phyloP scores from a whole-genome alignment of 177 flowering plant species.

The Vitis hybrid region DNA sequence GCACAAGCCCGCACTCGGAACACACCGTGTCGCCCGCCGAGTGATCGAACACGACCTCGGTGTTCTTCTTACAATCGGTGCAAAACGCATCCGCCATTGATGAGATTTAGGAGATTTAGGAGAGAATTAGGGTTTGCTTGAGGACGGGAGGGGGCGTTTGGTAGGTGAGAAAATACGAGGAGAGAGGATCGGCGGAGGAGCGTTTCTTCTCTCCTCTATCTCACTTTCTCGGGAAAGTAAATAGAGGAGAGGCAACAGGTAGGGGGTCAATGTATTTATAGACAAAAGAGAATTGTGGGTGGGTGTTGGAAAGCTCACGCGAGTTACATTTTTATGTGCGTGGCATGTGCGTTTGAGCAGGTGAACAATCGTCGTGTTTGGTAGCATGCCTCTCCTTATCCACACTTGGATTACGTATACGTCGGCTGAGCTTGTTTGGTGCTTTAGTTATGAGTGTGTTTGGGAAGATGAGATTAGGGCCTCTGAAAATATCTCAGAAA shows the following conservation, averaged over 20 bases:
- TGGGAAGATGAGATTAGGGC: too few relatives aligned
- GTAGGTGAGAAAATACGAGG: too few relatives aligned
- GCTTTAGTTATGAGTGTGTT: too few relatives aligned
- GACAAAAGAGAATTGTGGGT: neutral
- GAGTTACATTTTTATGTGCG: neutral
- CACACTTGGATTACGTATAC: too few relatives aligned
- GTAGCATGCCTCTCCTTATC: too few relatives aligned
- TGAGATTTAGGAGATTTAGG: neutral
- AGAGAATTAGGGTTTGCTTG: neutral
- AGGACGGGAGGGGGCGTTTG: neutral
- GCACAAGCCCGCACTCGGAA: conserved; percentile 70
- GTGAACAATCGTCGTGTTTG: neutral
- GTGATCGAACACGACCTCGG: conserved; percentile 75
- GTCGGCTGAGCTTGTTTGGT: neutral
- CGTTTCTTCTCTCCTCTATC: neutral
- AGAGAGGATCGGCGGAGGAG: neutral
- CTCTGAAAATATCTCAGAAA: too few relatives aligned
- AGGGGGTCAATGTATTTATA: neutral
- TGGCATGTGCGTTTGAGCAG: neutral
- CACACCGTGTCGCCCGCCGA: conserved; percentile 72
- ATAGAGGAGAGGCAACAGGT: too few relatives aligned
- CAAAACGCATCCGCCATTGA: conserved; percentile 55
- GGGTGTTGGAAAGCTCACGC: neutral
- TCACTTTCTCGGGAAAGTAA: neutral
- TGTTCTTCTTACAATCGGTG: conserved; percentile 54